These are phyloP conservation scores for Aspergillus cejpii DNA, from an alignment of 2,329 filamentous ascomycete genomes.

Conservation along the genomic window DNA sequence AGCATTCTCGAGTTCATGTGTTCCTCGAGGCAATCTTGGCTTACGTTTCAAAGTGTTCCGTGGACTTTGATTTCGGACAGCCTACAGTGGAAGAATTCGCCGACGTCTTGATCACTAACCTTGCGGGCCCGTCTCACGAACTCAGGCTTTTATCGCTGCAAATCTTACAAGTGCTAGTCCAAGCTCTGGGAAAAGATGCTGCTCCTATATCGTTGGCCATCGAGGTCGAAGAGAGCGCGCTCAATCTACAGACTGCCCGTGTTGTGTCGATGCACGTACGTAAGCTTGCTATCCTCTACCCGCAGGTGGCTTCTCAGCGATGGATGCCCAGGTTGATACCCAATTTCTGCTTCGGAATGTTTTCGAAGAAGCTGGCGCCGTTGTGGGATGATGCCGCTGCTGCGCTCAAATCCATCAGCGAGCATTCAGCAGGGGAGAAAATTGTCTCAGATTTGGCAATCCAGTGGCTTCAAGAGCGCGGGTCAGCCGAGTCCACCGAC, in stretches of 20 bases:
- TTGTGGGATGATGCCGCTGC: slow-evolving; percentile 79
- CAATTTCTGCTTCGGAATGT: slow-evolving; percentile 77
- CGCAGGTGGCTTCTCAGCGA: slow-evolving; percentile 50
- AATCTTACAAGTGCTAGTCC: slow-evolving; percentile 55
- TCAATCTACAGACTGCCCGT: slow-evolving; percentile 69
- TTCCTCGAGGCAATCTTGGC: slow-evolving; percentile 58
- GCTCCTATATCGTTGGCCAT: slow-evolving; percentile 55
- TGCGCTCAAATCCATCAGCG: slow-evolving; percentile 66
- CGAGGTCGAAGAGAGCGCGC: slow-evolving; percentile 69
- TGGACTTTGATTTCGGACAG: slow-evolving; percentile 39
- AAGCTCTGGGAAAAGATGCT: slow-evolving; percentile 44
- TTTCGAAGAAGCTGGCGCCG: slow-evolving; percentile 77
- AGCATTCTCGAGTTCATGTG: slow-evolving; percentile 59
- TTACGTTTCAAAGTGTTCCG: slow-evolving; percentile 37
- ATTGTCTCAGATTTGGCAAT: slow-evolving; percentile 66
- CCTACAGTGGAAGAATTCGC: slow-evolving; percentile 57
- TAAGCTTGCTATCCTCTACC: slow-evolving; percentile 63
- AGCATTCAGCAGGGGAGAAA: slow-evolving; percentile 65
- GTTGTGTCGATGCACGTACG: slow-evolving; percentile 79
- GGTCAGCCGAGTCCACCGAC: slow-evolving; percentile 19
- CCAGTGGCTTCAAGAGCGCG: slow-evolving; percentile 58
- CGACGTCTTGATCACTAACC: slow-evolving; percentile 61
- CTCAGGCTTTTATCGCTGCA: slow-evolving; percentile 67
- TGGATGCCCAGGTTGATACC: slow-evolving; percentile 69
- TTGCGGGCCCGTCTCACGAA: slow-evolving; percentile 67